Conservation (phyloP, 495 filamentous ascomycete genomes). For the Neurospora africana region DNA sequence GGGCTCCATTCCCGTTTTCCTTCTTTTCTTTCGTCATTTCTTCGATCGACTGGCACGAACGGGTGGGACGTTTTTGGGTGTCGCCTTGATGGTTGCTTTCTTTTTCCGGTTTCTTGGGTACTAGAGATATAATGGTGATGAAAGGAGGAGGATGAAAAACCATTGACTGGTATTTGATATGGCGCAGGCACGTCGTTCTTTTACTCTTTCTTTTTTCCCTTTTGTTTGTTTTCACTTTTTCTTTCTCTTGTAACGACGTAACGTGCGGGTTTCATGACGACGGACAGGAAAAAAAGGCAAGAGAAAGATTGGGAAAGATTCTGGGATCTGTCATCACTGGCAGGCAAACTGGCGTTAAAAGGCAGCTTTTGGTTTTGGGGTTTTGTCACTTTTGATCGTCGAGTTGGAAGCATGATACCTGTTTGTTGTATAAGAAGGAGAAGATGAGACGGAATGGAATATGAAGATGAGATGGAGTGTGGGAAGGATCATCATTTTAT, state of each 20-base stretch:
- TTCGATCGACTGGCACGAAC: neutral
- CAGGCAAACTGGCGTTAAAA: neutral
- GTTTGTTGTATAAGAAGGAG: neutral
- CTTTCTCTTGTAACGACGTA: slow-evolving; percentile 1
- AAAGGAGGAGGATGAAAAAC: neutral
- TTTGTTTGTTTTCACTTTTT: slow-evolving; percentile 2
- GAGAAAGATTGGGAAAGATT: neutral
- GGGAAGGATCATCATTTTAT: neutral
- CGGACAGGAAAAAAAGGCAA: neutral
- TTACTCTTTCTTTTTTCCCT: neutral
- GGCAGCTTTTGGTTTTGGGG: neutral
- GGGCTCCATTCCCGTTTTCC: neutral
- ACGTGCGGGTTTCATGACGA: neutral
- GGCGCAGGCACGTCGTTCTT: slow-evolving; percentile 1
- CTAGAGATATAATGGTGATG: neutral
- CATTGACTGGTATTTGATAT: neutral
- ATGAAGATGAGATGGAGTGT: neutral
- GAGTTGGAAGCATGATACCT: neutral
- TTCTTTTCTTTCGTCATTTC: neutral
- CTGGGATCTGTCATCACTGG: neutral
- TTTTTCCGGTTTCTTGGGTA: neutral
- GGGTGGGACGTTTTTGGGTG: neutral
- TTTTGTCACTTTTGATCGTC: neutral
- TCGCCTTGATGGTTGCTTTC: neutral
- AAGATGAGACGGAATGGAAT: neutral